Evolutionary conservation across 1,284 basidiomycete genomes (phyloP).

Genomic region (Vanrija humicola): DNA sequence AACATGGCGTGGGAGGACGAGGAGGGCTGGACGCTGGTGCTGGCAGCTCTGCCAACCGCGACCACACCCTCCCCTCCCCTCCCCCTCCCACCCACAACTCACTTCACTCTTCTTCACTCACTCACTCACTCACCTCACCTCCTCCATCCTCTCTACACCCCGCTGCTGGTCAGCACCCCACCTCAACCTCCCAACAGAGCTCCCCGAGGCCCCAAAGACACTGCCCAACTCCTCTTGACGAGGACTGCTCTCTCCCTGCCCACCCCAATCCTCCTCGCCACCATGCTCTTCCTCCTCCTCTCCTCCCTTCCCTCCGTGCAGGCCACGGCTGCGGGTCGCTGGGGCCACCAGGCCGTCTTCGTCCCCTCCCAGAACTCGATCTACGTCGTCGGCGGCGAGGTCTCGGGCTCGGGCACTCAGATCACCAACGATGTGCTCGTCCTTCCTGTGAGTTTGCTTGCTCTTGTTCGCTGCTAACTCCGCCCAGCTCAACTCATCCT

Average conservation of each 20-base stretch:
- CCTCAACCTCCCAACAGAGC: constrained; percentile 21
- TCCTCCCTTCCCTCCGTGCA: constrained; percentile 19
- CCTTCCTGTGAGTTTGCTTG: constrained; percentile 31
- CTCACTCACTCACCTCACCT: constrained; percentile 4
- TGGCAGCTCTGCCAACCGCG: neutral
- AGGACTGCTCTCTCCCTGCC: constrained; percentile 4
- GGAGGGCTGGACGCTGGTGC: neutral
- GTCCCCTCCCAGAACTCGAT: constrained; percentile 37
- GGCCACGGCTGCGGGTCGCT: constrained; percentile 38
- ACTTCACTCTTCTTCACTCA: neutral
- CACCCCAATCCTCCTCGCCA: constrained; percentile 2
- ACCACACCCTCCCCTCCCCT: neutral
- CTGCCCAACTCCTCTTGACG: constrained; percentile 13
- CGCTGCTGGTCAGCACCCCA: constrained; percentile 37
- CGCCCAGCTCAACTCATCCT: constrained; percentile 36
- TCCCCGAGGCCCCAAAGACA: neutral
- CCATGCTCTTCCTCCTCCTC: constrained; percentile 19
- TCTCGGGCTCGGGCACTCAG: constrained; percentile 30
- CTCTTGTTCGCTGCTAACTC: neutral
- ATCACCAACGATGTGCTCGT: constrained; percentile 49
- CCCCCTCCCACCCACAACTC: constrained; percentile 4
- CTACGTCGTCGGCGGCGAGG: constrained; percentile 48
- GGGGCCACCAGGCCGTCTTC: constrained; percentile 48
- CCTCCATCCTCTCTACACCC: constrained; percentile 2
- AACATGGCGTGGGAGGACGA: neutral